Evolutionary conservation across 2,329 filamentous ascomycete species (phyloP).

Genomic region (Trichoderma sp.): DNA sequence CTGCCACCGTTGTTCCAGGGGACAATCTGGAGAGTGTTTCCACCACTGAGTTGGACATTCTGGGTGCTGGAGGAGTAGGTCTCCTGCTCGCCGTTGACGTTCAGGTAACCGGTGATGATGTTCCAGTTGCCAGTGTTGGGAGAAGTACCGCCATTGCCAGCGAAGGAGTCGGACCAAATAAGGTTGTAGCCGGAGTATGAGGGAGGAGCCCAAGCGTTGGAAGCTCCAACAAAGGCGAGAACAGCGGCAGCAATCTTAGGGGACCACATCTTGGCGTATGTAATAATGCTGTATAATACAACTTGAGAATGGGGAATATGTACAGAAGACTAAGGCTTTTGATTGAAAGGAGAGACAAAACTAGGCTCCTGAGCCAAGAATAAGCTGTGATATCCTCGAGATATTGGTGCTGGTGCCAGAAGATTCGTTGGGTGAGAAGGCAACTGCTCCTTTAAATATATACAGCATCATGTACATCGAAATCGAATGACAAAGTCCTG

Average conservation of each 20-base stretch:
- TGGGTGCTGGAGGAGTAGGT: conserved; percentile 48
- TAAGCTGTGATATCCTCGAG: conserved; percentile 21
- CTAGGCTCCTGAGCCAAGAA: conserved; percentile 23
- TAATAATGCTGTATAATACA: conserved; percentile 17
- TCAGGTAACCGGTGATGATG: conserved; percentile 42
- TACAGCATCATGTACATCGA: conserved; percentile 5
- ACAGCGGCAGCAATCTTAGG: conserved; percentile 30
- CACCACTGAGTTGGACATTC: conserved; percentile 55
- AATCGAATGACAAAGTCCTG: background rate
- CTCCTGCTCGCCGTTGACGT: conserved; percentile 56
- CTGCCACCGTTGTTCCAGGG: conserved; percentile 43
- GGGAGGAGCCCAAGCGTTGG: conserved; percentile 43
- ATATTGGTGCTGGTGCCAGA: conserved; percentile 16
- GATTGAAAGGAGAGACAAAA: conserved; percentile 17
- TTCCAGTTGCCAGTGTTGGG: conserved; percentile 46
- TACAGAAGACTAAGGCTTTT: conserved; percentile 12
- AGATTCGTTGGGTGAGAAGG: conserved; percentile 1
- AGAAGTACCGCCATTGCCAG: conserved; percentile 38
- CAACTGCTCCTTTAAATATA: conserved; percentile 19
- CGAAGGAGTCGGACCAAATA: conserved; percentile 49
- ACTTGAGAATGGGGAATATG: conserved; percentile 12
- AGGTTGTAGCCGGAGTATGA: conserved; percentile 42
- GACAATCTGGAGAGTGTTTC: conserved; percentile 53
- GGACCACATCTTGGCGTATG: conserved; percentile 19
- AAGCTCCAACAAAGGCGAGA: conserved; percentile 37